These are phyloP conservation scores for Diaporthe velutina DNA, from an alignment of 2,329 filamentous ascomycete genomes.

Conservation along the genomic window DNA sequence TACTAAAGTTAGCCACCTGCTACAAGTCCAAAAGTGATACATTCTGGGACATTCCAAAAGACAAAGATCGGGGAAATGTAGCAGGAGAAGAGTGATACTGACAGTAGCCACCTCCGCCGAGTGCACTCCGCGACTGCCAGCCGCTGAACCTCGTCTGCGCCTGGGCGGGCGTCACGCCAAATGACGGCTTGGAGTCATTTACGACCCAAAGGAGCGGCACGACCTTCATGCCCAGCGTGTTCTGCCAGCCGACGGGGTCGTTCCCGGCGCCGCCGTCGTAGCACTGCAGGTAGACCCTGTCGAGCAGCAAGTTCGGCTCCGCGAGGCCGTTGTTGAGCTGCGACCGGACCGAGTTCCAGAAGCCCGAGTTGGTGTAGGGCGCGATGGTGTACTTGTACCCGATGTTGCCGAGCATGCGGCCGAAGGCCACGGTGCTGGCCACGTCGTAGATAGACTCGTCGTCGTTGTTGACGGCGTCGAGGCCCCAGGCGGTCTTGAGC, in stretches of 20 bases:
- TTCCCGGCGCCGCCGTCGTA: slow-evolving; percentile 59
- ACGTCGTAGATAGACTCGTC: slow-evolving; percentile 59
- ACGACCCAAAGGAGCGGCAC: slow-evolving; percentile 59
- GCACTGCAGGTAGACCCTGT: slow-evolving; percentile 58
- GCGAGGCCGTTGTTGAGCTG: slow-evolving; percentile 49
- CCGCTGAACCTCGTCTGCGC: slow-evolving; percentile 50
- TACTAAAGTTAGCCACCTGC: no score
- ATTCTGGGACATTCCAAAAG: no score
- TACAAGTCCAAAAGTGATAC: no score
- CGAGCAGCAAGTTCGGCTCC: slow-evolving; percentile 46
- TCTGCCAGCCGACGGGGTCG: slow-evolving; percentile 54
- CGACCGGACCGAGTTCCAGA: slow-evolving; percentile 51
- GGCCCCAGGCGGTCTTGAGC: slow-evolving; percentile 55
- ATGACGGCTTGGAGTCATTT: slow-evolving; percentile 59
- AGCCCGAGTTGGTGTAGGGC: slow-evolving; percentile 55
- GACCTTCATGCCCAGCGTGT: slow-evolving; percentile 53
- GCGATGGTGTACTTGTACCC: slow-evolving; percentile 59
- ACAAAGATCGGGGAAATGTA: no score
- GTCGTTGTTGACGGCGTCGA: slow-evolving; percentile 62
- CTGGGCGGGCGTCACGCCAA: slow-evolving; percentile 53
- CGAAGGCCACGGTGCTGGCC: slow-evolving; percentile 56
- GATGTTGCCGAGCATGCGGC: slow-evolving; percentile 54
- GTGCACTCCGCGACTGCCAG: slow-evolving; percentile 48
- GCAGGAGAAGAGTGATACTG: no score
- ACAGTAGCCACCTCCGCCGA: slow-evolving; percentile 55